Conservation (phyloP, 345 rosid species). For the Litchi chinensis region DNA sequence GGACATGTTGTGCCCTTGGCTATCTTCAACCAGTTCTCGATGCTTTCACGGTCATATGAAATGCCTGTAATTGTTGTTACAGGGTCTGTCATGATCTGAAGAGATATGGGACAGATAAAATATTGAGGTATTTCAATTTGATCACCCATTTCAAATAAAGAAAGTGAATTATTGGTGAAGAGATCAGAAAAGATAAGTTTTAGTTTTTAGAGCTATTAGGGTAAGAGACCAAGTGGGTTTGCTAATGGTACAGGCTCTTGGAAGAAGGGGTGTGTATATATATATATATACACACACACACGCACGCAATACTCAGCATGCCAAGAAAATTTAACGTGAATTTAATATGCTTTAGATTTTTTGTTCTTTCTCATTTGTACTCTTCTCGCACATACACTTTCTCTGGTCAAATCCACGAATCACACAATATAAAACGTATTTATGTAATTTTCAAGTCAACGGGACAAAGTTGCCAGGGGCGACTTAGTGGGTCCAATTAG, state of each 20-base stretch:
- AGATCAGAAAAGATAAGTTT: neutral
- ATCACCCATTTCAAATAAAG: slow-evolving; percentile 33
- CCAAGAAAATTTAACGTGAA: neutral
- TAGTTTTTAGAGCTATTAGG: neutral
- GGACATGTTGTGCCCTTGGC: slow-evolving; percentile 44
- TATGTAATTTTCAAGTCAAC: too few species aligned
- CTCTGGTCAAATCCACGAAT: neutral
- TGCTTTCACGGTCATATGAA: slow-evolving; percentile 62
- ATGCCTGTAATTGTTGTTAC: slow-evolving; percentile 66
- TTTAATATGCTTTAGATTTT: neutral
- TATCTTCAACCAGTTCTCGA: slow-evolving; percentile 52
- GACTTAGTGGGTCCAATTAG: too few species aligned
- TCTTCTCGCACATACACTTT: neutral
- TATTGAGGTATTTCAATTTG: slow-evolving; percentile 50
- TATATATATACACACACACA: too few species aligned
- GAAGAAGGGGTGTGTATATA: neutral
- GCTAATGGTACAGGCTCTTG: slow-evolving; percentile 8
- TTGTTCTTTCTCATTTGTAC: neutral
- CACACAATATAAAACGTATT: too few species aligned
- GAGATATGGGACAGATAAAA: slow-evolving; percentile 63
- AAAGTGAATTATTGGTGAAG: neutral
- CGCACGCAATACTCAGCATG: too few species aligned
- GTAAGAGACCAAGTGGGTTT: neutral
- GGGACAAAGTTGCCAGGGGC: too few species aligned
- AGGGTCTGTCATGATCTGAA: slow-evolving; percentile 62